phyloP scores from a whole-genome alignment of 352 stramenopile species.

The Phytophthora quininea region DNA sequence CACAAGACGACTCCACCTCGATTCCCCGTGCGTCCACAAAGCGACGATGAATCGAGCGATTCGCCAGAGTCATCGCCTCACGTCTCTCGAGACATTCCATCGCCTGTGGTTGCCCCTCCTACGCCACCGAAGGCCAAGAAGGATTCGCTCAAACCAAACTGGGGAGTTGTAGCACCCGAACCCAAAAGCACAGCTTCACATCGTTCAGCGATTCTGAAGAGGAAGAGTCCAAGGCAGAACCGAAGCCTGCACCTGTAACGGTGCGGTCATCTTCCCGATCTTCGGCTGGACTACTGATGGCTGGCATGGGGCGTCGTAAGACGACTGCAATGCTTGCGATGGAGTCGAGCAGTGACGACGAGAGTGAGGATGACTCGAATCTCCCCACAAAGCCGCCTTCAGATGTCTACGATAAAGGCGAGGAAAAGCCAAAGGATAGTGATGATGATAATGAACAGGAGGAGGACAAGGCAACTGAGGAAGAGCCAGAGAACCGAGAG shows the following conservation, averaged over 20 bases:
- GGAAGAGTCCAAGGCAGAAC: slow-evolving; percentile 78
- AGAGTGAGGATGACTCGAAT: slow-evolving; percentile 56
- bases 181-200: slow-evolving; percentile 83
- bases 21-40: slow-evolving; percentile 23
- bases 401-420: slow-evolving; percentile 37
- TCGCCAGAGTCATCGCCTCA: slow-evolving; percentile 17
- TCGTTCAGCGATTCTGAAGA: slow-evolving; percentile 89
- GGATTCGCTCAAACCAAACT: slow-evolving; percentile 63
- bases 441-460: slow-evolving; percentile 31
- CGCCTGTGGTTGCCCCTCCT: slow-evolving; percentile 26
- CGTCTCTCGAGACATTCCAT: slow-evolving; percentile 16
- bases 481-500: slow-evolving; percentile 38
- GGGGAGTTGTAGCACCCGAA: slow-evolving; percentile 64
- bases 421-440: slow-evolving; percentile 31
- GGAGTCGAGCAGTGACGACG: slow-evolving; percentile 84
- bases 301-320: slow-evolving; percentile 67
- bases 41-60: slow-evolving; percentile 23
- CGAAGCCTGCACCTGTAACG: slow-evolving; percentile 53
- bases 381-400: slow-evolving; percentile 62
- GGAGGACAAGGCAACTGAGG: slow-evolving; percentile 27
- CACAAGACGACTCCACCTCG: slow-evolving; percentile 8
- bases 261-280: slow-evolving; percentile 43
- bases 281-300: slow-evolving; percentile 57
- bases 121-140: slow-evolving; percentile 43
- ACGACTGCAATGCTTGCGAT: slow-evolving; percentile 71